Evolutionary conservation across 768 basidiomycete species (phyloP).

Genomic region (Serendipita sp.): DNA sequence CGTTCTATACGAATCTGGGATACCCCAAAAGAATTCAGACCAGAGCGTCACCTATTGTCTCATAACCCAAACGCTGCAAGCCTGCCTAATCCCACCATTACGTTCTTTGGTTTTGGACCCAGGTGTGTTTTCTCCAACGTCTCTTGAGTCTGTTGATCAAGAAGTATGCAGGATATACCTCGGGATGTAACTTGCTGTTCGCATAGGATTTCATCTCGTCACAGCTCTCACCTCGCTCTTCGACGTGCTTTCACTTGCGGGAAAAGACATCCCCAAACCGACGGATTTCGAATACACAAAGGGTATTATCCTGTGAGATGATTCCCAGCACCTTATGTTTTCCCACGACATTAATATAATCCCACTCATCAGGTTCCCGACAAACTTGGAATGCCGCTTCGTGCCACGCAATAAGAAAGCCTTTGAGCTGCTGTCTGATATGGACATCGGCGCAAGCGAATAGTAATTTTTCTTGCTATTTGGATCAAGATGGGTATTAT

Average conservation of each 20-base stretch:
- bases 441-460: too few species aligned
- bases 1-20: constrained; percentile 7
- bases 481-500: too few species aligned
- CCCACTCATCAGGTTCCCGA: too few species aligned
- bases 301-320: neutral
- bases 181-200: neutral
- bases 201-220: neutral
- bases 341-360: too few species aligned
- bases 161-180: neutral
- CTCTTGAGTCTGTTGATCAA: neutral
- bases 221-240: neutral
- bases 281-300: neutral
- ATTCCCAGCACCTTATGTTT: too few species aligned
- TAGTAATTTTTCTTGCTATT: too few species aligned
- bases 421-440: too few species aligned
- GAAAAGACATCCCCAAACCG: neutral
- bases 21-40: constrained; percentile 16
- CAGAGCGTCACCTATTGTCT: constrained; percentile 16
- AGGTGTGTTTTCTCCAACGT: neutral
- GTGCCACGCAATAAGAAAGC: too few species aligned
- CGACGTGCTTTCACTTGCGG: neutral
- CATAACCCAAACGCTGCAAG: neutral
- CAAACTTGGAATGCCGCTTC: too few species aligned
- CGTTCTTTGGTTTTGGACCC: neutral
- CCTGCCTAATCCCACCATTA: neutral